Evolutionary conservation across 2,329 filamentous ascomycete genomes (phyloP).

Genomic region (Colletotrichum spinosum): DNA sequence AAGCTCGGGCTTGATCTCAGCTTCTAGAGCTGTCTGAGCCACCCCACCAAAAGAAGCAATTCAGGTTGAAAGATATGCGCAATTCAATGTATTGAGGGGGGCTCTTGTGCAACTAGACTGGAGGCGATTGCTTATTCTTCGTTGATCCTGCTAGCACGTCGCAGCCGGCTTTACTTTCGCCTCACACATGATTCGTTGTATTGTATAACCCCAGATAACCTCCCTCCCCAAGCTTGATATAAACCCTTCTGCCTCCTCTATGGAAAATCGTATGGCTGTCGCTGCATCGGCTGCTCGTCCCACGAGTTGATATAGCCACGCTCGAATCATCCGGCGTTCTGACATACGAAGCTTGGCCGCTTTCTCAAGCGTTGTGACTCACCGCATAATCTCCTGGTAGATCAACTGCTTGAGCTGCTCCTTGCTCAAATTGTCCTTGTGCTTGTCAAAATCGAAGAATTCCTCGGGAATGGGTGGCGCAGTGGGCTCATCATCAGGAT

Average conservation of each 20-base stretch:
- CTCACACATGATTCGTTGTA: slow-evolving; percentile 25
- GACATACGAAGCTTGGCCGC: no score
- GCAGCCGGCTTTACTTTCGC: slow-evolving; percentile 14
- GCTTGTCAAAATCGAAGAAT: slow-evolving; percentile 99
- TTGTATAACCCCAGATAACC: slow-evolving; percentile 14
- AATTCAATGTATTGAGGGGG: no score
- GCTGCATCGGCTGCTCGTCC: no score
- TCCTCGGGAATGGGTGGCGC: slow-evolving; percentile 97
- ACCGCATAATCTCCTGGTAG: slow-evolving; percentile 93
- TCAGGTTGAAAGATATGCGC: no score
- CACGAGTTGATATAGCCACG: no score
- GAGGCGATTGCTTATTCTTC: slow-evolving; percentile 25
- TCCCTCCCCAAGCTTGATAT: slow-evolving; percentile 2
- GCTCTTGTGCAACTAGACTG: slow-evolving; percentile 5
- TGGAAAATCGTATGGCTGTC: no score
- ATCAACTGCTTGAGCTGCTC: slow-evolving; percentile 98
- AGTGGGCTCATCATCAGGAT: slow-evolving; percentile 97
- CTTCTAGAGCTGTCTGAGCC: no score
- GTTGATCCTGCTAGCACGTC: slow-evolving; percentile 11
- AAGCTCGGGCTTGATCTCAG: no score
- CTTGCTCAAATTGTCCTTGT: slow-evolving; percentile 98
- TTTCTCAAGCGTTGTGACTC: slow-evolving; percentile 7
- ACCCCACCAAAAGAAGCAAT: no score
- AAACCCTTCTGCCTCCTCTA: background rate
- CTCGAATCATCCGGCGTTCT: no score